These are phyloP conservation scores for Sparassis latifolia DNA, from an alignment of 1,284 basidiomycete species.

Conservation along the genomic window DNA sequence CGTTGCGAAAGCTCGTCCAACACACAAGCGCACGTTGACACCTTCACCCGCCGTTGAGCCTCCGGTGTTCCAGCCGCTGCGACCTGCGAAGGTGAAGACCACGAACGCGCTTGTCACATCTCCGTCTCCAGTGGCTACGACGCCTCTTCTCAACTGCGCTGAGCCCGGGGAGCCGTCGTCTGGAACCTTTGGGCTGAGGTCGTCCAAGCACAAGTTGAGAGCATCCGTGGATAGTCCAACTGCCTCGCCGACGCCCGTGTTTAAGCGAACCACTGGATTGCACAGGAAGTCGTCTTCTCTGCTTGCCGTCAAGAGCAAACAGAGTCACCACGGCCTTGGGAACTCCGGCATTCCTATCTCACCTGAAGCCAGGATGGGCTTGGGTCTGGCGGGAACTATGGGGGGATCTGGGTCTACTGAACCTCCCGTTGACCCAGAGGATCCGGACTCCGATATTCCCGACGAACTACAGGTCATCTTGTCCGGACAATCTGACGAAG, in stretches of 20 bases:
- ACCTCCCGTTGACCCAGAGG: constrained; percentile 42
- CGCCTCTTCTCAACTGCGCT: constrained; percentile 3
- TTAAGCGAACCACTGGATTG: constrained; percentile 32
- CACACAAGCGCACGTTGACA: constrained; percentile 45
- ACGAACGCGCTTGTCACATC: constrained; percentile 13
- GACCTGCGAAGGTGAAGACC: constrained; percentile 35
- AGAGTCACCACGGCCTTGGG: neutral
- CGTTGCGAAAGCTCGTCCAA: constrained; percentile 23
- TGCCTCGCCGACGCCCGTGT: constrained; percentile 38
- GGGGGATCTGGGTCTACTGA: constrained; percentile 37
- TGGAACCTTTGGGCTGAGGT: constrained; percentile 42
- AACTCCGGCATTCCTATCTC: constrained; percentile 34
- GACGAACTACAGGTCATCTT: constrained; percentile 64
- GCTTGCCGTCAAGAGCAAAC: constrained; percentile 9
- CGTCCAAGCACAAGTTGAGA: constrained; percentile 25
- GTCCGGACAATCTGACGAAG: constrained; percentile 37
- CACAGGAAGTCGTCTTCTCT: constrained; percentile 21
- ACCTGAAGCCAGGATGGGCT: constrained; percentile 40
- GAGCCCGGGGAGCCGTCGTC: constrained; percentile 13
- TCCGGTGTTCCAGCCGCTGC: constrained; percentile 52
- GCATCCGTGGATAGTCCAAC: constrained; percentile 18
- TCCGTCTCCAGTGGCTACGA: constrained; percentile 6
- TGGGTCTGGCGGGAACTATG: constrained; percentile 60
- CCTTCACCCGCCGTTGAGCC: constrained; percentile 45
- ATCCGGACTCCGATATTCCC: constrained; percentile 70